Evolutionary conservation across 2,329 filamentous ascomycete species (phyloP), one percentile per base, ranked within the genome.

Genomic region (Sporothrix schenckii): DNA sequence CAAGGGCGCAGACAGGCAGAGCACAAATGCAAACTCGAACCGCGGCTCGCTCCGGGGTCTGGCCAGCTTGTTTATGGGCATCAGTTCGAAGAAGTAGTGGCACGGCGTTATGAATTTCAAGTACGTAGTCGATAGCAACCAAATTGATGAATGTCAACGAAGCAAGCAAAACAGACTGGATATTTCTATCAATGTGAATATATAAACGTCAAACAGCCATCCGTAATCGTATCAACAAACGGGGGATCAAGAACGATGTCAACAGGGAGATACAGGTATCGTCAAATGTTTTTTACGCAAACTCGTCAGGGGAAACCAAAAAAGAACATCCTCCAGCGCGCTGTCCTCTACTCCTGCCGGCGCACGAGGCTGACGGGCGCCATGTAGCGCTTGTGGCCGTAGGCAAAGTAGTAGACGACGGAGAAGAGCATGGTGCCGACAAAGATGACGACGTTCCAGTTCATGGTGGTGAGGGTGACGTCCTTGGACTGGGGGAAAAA

Each of bases 371-470:
- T 66, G 3, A 75, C 74, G 1, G 76, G 76, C 7, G 76, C 63
- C 44, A 61, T 73, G 50, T 77, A 77, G 21, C 49, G 54, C 63
- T 74, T 73, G 67, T 56, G 74, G 60, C 77, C 77, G 3, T 72
- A 70, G 41, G 77, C 71, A 63, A 78, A 74, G 72, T 82, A 83
- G 72, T 83, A 83, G 1, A 76, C 72, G 16, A 79, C 73, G 16
- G 81, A 80, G 58, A 82, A 78, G 5, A 80, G 53, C 69, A 83
- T 79, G 11, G 80, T 77, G 0, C 75, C 77, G 27, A 74, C 75
- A 61, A 84, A 83, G 52, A 86, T 80, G 7, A 84, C 77, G n/a
- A 79, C 75, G 41, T 80, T 81, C 83, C 83, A 87, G 75, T 87
- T 87, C 79, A 86, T 85, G 2, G 79, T 80, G 16, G 74, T 74